Percentiles rank a stretch among this genome's conserved stretches.
Evolutionary conservation across 257 asterid genomes (phyloP).

Genomic region (Nyctanthes arbortristis): DNA sequence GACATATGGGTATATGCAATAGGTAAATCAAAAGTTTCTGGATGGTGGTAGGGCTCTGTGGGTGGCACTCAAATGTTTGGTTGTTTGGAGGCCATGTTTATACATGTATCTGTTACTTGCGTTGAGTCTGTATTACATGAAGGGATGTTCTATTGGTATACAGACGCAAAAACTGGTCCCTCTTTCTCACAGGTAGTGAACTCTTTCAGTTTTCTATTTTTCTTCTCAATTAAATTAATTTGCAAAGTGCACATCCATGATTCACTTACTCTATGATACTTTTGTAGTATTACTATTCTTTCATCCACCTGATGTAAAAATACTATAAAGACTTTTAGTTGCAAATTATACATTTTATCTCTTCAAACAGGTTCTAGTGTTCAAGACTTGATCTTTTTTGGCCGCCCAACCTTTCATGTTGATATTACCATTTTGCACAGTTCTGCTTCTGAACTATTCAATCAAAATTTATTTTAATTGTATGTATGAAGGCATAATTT

Average conservation of each 20-base stretch:
- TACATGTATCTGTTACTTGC: constrained; percentile 87
- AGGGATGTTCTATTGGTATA: constrained; percentile 93
- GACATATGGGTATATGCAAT: constrained; percentile 20
- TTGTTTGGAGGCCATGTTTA: constrained; percentile 88
- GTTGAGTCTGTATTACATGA: constrained; percentile 76
- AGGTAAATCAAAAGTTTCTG: constrained; percentile 65
- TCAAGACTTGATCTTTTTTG: no score
- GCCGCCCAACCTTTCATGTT: no score
- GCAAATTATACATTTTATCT: not conserved
- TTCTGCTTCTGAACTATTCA: not conserved
- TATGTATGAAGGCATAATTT: no score
- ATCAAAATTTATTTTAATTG: no score
- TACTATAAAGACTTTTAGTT: not conserved
- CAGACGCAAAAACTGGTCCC: constrained; percentile 80
- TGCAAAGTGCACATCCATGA: not conserved
- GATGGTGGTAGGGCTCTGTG: constrained; percentile 82
- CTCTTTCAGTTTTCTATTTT: not conserved
- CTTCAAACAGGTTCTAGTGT: not conserved
- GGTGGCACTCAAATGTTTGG: constrained; percentile 64
- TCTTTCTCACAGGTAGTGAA: constrained; percentile 65
- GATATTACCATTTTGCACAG: not conserved
- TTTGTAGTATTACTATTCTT: not conserved
- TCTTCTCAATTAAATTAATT: not conserved
- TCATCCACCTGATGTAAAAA: not conserved
- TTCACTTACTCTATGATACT: not conserved